These are phyloP conservation scores for Rhizopus arrhizus DNA, from an alignment of 371 early-diverging fungal genomes.

Conservation along the genomic window DNA sequence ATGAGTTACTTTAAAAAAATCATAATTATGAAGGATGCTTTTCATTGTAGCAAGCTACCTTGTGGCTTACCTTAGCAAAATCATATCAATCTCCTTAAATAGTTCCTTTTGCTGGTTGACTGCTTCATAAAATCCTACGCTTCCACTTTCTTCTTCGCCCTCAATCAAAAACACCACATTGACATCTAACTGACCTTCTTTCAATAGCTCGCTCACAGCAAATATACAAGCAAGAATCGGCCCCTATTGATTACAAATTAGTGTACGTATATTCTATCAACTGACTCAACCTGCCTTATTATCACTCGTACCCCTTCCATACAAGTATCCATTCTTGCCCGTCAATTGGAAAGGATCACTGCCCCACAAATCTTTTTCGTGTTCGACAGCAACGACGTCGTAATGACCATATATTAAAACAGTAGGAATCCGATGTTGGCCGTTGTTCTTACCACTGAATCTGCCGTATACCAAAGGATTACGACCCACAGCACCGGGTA, in stretches of 20 bases:
- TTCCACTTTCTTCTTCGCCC: constrained; percentile 85
- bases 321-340: constrained; percentile 74
- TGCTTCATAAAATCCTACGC: constrained; percentile 69
- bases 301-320: constrained; percentile 81
- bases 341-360: constrained; percentile 48
- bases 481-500: constrained; percentile 64
- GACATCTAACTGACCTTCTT: constrained; percentile 62
- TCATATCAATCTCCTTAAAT: constrained; percentile 70
- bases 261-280: not conserved
- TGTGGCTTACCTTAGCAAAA: constrained; percentile 60
- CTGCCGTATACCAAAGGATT: constrained; percentile 81
- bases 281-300: constrained; percentile 55
- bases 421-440: constrained; percentile 41
- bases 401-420: constrained; percentile 85
- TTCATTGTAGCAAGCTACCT: too few relatives aligned
- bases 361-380: constrained; percentile 55
- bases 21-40: too few relatives aligned
- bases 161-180: constrained; percentile 81
- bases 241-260: constrained; percentile 40
- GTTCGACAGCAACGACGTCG: constrained; percentile 76
- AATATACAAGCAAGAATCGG: constrained; percentile 78
- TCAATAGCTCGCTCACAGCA: constrained; percentile 73
- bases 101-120: constrained; percentile 60
- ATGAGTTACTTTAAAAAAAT: constrained; percentile 49
- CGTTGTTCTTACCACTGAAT: constrained; percentile 53